These are phyloP conservation scores for Ustilago shanxiensis DNA, from an alignment of 1,284 basidiomycete species.

Conservation along the genomic window DNA sequence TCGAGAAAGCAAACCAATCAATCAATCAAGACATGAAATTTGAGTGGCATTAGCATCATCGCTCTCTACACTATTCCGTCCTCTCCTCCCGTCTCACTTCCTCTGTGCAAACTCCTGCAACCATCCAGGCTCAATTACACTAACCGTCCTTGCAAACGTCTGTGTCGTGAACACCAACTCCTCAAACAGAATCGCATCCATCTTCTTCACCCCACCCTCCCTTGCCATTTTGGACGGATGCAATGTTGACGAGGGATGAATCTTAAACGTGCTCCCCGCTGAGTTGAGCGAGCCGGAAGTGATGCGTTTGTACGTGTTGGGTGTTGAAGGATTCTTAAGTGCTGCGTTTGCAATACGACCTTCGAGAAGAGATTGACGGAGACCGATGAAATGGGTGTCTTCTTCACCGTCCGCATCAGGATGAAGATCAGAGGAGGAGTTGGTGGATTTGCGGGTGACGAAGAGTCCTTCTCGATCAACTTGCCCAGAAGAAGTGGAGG, in stretches of 20 bases:
- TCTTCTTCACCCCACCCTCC: conserved; percentile 18
- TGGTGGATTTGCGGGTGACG: conserved; percentile 29
- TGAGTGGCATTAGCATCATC: too few species aligned
- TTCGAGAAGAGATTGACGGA: conserved; percentile 49
- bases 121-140: conserved; percentile 62
- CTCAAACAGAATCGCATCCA: conserved; percentile 64
- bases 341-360: conserved; percentile 57
- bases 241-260: conserved; percentile 63
- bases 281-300: conserved; percentile 20
- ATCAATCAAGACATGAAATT: too few species aligned
- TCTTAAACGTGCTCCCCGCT: conserved; percentile 51
- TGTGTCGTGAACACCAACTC: conserved; percentile 68
- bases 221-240: conserved; percentile 44
- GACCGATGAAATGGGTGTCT: conserved; percentile 41
- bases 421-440: background rate
- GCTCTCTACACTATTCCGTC: too few species aligned
- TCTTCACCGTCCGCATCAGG: conserved; percentile 15
- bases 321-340: conserved; percentile 55
- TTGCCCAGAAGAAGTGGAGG: background rate
- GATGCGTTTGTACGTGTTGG: conserved; percentile 53
- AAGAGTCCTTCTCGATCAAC: conserved; percentile 23
- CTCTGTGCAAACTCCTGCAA: conserved; percentile 47
- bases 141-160: conserved; percentile 65
- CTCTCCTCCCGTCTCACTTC: too few species aligned
- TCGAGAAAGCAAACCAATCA: too few species aligned